These are phyloP conservation scores for Globisporangium abappressorium DNA, from an alignment of 352 stramenopile genomes.

Conservation along the genomic window DNA sequence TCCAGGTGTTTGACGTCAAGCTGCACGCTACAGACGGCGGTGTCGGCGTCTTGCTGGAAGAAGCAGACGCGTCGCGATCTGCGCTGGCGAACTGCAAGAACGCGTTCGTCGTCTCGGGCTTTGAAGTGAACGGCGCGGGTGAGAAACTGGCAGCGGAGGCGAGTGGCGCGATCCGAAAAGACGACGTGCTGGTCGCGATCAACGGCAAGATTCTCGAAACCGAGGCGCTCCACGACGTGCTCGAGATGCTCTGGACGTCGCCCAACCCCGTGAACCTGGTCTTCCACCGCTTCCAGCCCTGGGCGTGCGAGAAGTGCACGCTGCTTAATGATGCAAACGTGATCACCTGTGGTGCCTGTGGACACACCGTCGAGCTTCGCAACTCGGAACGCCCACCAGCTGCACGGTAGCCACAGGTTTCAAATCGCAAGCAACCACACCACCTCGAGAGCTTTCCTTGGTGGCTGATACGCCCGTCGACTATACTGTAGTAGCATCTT, in stretches of 20 bases:
- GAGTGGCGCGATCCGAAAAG: conserved; percentile 56
- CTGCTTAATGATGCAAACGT: conserved; percentile 49
- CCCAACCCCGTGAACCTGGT: conserved; percentile 63
- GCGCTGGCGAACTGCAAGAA: conserved; percentile 17
- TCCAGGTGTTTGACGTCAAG: conserved; percentile 51
- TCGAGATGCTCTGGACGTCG: conserved; percentile 70
- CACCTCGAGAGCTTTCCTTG: no score
- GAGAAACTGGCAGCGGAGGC: conserved; percentile 66
- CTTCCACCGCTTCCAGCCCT: conserved; percentile 59
- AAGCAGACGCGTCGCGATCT: conserved; percentile 16
- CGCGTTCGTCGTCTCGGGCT: conserved; percentile 50
- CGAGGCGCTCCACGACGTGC: conserved; percentile 47
- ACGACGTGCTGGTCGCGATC: conserved; percentile 63
- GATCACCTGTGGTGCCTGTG: conserved; percentile 52
- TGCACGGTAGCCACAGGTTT: neutral
- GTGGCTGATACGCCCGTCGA: no score
- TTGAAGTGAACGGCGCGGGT: conserved; percentile 62
- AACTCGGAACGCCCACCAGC: neutral
- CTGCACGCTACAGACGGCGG: conserved; percentile 68
- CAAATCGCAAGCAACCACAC: no score
- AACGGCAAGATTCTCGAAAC: conserved; percentile 45
- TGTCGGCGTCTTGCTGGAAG: conserved; percentile 59
- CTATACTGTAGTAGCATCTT: no score
- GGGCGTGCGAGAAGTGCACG: conserved; percentile 74
- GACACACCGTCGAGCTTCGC: conserved; percentile 24